phyloP scores from a whole-genome alignment of 2,329 filamentous ascomycete species.

The Paecilomyces variotii region DNA sequence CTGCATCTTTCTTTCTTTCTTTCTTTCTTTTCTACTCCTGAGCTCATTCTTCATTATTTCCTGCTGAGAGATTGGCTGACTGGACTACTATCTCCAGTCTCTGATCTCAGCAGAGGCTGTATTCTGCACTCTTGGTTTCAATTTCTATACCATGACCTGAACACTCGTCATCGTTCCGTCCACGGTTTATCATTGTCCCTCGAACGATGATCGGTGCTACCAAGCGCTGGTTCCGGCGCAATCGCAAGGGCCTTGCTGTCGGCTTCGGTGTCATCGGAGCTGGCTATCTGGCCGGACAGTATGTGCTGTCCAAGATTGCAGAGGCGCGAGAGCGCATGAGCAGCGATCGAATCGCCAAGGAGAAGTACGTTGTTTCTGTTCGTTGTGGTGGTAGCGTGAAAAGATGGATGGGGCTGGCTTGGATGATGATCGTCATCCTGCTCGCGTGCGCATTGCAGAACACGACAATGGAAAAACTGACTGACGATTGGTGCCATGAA shows the following conservation, averaged over 20 bases:
- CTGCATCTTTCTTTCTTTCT: background rate
- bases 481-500: constrained; percentile 1
- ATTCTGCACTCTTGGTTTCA: background rate
- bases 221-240: constrained; percentile 85
- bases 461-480: background rate
- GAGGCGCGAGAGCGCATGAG: constrained; percentile 95
- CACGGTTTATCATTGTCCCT: background rate
- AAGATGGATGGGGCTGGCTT: background rate
- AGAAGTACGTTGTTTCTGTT: constrained; percentile 61
- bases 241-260: constrained; percentile 81
- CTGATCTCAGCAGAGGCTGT: background rate
- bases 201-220: constrained; percentile 59
- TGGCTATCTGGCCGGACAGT: constrained; percentile 87
- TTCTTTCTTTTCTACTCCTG: background rate
- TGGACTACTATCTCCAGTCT: background rate
- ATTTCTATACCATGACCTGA: constrained; percentile 7
- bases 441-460: background rate
- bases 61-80: background rate
- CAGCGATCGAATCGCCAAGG: constrained; percentile 88
- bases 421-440: background rate
- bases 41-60: background rate
- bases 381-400: background rate
- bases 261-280: constrained; percentile 80
- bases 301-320: constrained; percentile 82
- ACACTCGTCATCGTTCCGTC: background rate